Base-by-base conservation (phyloP, 345 rosid genomes). In the Euphorbia lathyris region DNA sequence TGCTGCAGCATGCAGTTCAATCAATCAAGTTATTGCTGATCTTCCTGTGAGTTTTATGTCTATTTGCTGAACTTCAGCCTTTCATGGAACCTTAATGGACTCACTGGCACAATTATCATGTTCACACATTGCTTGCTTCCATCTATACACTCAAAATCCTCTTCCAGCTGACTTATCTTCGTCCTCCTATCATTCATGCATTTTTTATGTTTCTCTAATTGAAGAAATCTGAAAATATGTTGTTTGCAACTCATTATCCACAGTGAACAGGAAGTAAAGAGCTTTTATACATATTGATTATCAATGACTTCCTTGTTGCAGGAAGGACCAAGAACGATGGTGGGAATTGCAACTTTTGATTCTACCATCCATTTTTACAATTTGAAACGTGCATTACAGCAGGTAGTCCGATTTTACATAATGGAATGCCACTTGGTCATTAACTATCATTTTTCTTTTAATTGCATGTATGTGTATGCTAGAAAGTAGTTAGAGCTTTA, bases 321-420 rank as follows among this genome's bases (percentile, higher is more conserved):
- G 99, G 99, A 96, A 88, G 98, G 98, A 73, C 94, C 89, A 32
- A 88, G 92, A 80, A 96, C 99, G 57, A 84, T 89, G 87, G 98
- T 92, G 47, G 99, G 99, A 78, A 82, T 96, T 76, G 99, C 98
- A 56, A 96, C 99, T 62, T 92, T 89, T 83, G 99, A 96, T 82
- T 88, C 94, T 19, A 85, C 99, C 52, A 88, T 96, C 69, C 97
- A 96, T 77, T 96, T 96, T 74, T 96, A 96, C 76, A 92, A 89
- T 80, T 80, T 96, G 79, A 96, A 96, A 79, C 91, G 96, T n/a
- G 96, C 98, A 58, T 71, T 95, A 64, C 89, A 88, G 68, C 88
- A 89, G 93, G 93, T 70, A 48, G 7, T 27, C 25, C 50, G 23
- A 26, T 14, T 47, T 38, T 1, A 17, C 20, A 34, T 32, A 55